phyloP scores from a whole-genome alignment of 2,329 filamentous ascomycete genomes.

The Penicillium sp. region DNA sequence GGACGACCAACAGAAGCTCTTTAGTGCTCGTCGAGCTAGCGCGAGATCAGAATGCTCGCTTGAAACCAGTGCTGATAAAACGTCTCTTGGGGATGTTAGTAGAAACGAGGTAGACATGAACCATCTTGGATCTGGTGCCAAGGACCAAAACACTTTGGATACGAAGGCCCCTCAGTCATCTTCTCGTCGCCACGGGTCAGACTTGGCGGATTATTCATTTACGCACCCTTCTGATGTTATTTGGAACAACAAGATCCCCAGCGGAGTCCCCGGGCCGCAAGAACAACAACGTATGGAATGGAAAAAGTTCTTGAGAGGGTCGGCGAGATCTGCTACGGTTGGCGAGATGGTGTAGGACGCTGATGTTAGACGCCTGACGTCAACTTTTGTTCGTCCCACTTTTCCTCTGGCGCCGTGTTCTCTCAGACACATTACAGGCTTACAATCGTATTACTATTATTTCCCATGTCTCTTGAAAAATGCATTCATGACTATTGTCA shows the following conservation, averaged over 20 bases:
- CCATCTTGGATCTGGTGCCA: neutral
- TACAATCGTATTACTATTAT: constrained; percentile 7
- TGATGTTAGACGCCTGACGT: constrained; percentile 1
- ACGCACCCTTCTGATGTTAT: neutral
- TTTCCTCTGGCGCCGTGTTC: constrained; percentile 2
- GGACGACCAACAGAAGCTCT: constrained; percentile 72
- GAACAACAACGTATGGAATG: neutral
- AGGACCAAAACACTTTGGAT: neutral
- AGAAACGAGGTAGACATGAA: neutral
- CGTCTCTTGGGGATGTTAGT: neutral
- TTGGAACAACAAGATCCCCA: neutral
- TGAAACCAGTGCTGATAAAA: neutral
- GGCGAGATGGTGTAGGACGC: constrained; percentile 7
- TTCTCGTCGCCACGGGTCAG: neutral
- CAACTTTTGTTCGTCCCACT: constrained; percentile 6
- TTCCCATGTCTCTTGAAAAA: neutral
- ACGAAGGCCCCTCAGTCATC: neutral
- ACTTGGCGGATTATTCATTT: neutral
- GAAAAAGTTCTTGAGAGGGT: neutral
- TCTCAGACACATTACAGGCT: neutral
- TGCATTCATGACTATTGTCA: neutral
- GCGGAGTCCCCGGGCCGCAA: neutral
- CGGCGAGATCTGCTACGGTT: neutral
- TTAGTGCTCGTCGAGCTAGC: constrained; percentile 58
- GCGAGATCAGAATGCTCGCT: constrained; percentile 16